Evolutionary conservation across 805 yeast genomes (phyloP).

Genomic region (Ogataea angusta): DNA sequence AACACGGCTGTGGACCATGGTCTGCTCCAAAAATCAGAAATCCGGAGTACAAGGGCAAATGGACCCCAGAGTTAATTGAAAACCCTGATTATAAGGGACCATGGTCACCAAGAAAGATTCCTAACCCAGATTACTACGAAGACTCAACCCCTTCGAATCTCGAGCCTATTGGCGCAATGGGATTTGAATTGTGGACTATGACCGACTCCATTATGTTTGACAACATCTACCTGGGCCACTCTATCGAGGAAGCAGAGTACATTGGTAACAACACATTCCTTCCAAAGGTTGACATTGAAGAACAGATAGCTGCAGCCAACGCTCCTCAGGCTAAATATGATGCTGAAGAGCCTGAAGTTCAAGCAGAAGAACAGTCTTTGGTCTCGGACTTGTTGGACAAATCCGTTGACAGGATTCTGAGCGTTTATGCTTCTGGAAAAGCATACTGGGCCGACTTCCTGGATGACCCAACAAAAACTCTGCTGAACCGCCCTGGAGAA

Average conservation of each 20-base stretch:
- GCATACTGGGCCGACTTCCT: conserved; percentile 38
- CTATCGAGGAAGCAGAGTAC: conserved; percentile 76
- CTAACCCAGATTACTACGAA: conserved; percentile 68
- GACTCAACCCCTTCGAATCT: conserved; percentile 57
- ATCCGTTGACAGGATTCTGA: conserved; percentile 17
- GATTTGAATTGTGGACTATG: conserved; percentile 90
- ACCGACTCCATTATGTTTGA: conserved; percentile 71
- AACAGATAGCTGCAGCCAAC: conserved; percentile 36
- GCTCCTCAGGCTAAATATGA: conserved; percentile 41
- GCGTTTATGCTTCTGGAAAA: conserved; percentile 27
- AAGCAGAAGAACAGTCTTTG: conserved; percentile 16
- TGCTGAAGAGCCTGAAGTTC: conserved; percentile 36
- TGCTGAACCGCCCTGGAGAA: conserved; percentile 47
- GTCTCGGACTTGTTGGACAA: conserved; percentile 19
- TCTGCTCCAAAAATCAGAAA: conserved; percentile 61
- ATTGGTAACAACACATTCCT: conserved; percentile 75
- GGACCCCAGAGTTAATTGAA: conserved; percentile 63
- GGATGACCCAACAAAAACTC: conserved; percentile 42
- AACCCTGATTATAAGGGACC: conserved; percentile 80
- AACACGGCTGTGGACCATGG: conserved; percentile 83
- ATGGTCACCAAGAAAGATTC: conserved; percentile 65
- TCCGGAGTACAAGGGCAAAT: conserved; percentile 72
- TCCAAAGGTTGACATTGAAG: conserved; percentile 53
- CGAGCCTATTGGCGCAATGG: conserved; percentile 73
- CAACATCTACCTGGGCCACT: conserved; percentile 82